Evolutionary conservation across 163 green algal genomes (phyloP).

Genomic region (Picocystis sp.): DNA sequence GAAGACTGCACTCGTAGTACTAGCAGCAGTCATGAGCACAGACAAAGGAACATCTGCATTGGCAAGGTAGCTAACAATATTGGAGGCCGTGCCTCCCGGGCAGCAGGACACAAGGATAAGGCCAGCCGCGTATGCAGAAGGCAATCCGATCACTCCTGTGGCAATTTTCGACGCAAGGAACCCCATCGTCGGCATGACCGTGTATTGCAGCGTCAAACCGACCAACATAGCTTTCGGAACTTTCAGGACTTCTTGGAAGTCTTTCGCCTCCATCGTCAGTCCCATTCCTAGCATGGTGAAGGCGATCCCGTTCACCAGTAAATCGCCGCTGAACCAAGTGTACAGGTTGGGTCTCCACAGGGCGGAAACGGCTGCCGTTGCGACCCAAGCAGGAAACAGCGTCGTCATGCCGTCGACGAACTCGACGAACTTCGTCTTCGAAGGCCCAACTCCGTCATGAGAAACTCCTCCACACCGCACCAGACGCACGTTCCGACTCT

Average conservation of each 20-base stretch:
- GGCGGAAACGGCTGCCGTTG: not conserved
- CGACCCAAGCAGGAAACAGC: slow-evolving; percentile 6
- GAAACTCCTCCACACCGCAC: too few relatives aligned
- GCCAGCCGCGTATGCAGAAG: slow-evolving; percentile 33
- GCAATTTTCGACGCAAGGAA: not conserved
- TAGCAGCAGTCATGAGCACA: slow-evolving; percentile 53
- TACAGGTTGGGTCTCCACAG: not conserved
- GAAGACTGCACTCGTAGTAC: slow-evolving; percentile 35
- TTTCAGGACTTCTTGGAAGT: not conserved
- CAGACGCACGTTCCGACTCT: too few relatives aligned
- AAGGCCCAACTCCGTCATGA: too few relatives aligned
- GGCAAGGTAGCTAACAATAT: slow-evolving; percentile 49
- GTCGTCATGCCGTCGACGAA: not conserved
- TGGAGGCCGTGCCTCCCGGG: slow-evolving; percentile 43
- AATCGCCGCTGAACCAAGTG: slow-evolving; percentile 1
- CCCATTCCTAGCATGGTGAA: slow-evolving; percentile 8
- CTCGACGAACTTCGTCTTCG: too few relatives aligned
- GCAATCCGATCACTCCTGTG: slow-evolving; percentile 23
- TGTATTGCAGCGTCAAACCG: slow-evolving; percentile 2
- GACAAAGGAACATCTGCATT: slow-evolving; percentile 52
- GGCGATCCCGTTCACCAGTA: not conserved
- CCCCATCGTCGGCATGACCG: slow-evolving; percentile 3
- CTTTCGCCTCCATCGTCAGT: slow-evolving; percentile 2
- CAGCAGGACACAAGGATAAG: slow-evolving; percentile 71
- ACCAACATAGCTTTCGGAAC: not conserved